Evolutionary conservation across 2,329 filamentous ascomycete genomes (phyloP), one percentile per base, ranked within the genome.

Genomic region (Pyrenophora graminea): DNA sequence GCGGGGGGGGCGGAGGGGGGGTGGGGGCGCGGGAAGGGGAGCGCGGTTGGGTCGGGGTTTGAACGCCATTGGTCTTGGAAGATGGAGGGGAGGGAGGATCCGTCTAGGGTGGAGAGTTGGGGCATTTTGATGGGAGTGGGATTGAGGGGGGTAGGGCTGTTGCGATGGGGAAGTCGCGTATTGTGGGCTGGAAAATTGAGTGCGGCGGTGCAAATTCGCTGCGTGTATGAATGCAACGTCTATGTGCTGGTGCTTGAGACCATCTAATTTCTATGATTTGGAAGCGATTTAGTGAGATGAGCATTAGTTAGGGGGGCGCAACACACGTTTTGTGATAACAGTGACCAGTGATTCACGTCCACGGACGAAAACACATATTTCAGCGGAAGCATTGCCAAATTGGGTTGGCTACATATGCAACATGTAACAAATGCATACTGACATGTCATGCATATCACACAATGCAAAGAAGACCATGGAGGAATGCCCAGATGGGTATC

Each of bases 1-100:
- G 62, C 45, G 7, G 71, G 72, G 38, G 73, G 69, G 15, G 61
- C 49, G 50, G 73, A 73, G n/a, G 71, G 70, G 2, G 69, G 70
- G 42, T 63, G 62, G 39, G 68, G 61, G 39, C 62, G 62, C 1
- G 66, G 64, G 47, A 73, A 73, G n/a, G 69, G 68, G 18, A 73
- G 61, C 13, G 68, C 66, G 6, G 61, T 63, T 3, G 70, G 65
- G 50, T 73, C 67, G 6, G 66, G 63, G 34, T 71, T 67, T 36
- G 55, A 36, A 32, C 55, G 61, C 68, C 68, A 72, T 33, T 48
- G 58, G 8, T 56, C 42, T 49, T 69, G 69, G 54, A 71, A 72
- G 33, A 59, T 52, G 10, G 61, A 51, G 3, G 69, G 69, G 18
- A 65, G 63, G 6, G 68, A 71, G 25, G 60, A 55, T 37, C 48